A percentile compares a stretch with the other conserved stretches of the same genome.
phyloP scores from a whole-genome alignment of 495 filamentous ascomycete species.

The Annulohypoxylon maeteangense region DNA sequence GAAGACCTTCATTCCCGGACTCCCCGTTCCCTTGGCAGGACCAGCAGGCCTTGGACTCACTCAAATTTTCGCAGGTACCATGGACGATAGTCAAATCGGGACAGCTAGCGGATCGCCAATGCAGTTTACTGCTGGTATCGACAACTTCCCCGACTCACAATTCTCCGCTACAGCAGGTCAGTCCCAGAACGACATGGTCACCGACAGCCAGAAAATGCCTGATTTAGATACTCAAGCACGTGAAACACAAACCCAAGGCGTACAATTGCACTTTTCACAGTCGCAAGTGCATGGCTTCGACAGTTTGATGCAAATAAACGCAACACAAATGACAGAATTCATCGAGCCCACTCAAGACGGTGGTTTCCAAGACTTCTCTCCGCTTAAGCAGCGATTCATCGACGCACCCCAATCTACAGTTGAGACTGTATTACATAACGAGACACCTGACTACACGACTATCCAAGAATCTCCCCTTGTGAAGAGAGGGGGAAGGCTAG shows the following conservation, averaged over 20 bases:
- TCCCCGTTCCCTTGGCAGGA: conserved; percentile 61
- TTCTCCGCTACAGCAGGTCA: conserved; percentile 60
- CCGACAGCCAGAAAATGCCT: conserved; percentile 68
- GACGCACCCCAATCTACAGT: conserved; percentile 73
- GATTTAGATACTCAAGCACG: conserved; percentile 35
- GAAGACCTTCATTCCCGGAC: conserved; percentile 69
- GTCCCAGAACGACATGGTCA: conserved; percentile 65
- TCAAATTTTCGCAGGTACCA: conserved; percentile 92
- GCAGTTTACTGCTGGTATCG: conserved; percentile 54
- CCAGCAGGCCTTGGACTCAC: conserved; percentile 79
- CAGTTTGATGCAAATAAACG: conserved; percentile 54
- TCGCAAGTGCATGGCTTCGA: conserved; percentile 65
- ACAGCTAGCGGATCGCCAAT: conserved; percentile 46
- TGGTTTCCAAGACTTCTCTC: conserved; percentile 71
- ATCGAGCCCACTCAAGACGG: conserved; percentile 88
- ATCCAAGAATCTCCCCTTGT: conserved; percentile 69
- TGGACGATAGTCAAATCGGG: conserved; percentile 70
- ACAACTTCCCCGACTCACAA: conserved; percentile 59
- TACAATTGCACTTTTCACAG: conserved; percentile 64
- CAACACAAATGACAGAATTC: conserved; percentile 68
- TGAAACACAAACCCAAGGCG: conserved; percentile 60
- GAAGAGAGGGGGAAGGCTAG: conserved; percentile 67
- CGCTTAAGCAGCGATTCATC: conserved; percentile 69
- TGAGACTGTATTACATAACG: conserved; percentile 71
- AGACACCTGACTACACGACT: conserved; percentile 47